Conservation (phyloP, 345 rosid genomes). For the Salix koriyanagi region DNA sequence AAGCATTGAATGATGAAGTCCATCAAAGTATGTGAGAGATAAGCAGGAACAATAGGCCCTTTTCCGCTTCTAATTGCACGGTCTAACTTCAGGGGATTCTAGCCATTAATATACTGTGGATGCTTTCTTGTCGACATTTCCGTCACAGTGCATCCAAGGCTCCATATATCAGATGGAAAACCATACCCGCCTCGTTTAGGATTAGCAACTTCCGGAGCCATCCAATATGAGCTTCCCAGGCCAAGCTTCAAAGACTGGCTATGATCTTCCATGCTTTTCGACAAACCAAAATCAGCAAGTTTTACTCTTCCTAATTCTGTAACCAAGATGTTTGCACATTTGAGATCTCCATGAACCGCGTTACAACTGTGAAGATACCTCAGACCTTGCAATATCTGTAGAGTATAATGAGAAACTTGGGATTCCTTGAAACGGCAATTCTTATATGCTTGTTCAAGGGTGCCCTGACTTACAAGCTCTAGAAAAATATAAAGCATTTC, state of each 20-base stretch:
- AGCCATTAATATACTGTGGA: no score
- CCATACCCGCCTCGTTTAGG: conserved; percentile 50
- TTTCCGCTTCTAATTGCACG: conserved; percentile 12
- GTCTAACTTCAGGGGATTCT: no score
- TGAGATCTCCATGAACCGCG: conserved; percentile 34
- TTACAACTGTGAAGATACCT: conserved; percentile 19
- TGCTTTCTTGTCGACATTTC: conserved; percentile 60
- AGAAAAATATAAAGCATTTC: conserved; percentile 24
- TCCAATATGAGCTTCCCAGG: conserved; percentile 20
- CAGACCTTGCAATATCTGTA: background rate
- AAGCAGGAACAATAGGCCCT: conserved; percentile 4
- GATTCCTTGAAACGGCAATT: conserved; percentile 18
- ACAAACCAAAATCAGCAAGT: background rate
- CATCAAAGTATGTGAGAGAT: conserved; percentile 1
- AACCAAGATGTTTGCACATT: conserved; percentile 41
- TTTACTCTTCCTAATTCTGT: conserved; percentile 29
- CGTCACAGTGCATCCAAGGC: conserved; percentile 52
- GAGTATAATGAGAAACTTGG: conserved; percentile 22
- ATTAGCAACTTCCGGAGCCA: conserved; percentile 36
- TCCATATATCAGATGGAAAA: conserved; percentile 35
- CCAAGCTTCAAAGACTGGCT: background rate
- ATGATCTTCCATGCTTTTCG: conserved; percentile 1
- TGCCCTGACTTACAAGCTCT: conserved; percentile 28
- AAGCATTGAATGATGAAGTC: conserved; percentile 18
- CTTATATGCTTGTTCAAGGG: conserved; percentile 13